phyloP scores from a whole-genome alignment of 1,284 basidiomycete species.

The Apiotrichum mycotoxinovorans region DNA sequence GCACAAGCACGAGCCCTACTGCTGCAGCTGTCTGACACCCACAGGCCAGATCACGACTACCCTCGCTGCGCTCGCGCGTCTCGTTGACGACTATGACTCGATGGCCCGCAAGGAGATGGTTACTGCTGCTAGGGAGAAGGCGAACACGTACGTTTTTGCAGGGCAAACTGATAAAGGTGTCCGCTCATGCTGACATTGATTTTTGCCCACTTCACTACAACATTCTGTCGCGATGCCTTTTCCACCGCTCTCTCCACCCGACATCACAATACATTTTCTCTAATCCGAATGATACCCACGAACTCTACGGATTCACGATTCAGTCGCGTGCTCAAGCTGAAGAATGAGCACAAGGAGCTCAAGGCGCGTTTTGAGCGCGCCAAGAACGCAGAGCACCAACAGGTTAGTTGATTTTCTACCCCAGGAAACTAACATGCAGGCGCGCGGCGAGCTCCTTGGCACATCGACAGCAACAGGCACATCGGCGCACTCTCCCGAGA shows the following conservation, averaged over 20 bases:
- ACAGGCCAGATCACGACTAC: conserved; percentile 92
- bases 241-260: too few relatives aligned
- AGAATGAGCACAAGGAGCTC: conserved; percentile 50
- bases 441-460: conserved; percentile 38
- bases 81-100: conserved; percentile 91
- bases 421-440: conserved; percentile 14
- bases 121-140: conserved; percentile 90
- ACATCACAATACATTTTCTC: too few relatives aligned
- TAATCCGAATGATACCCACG: neutral
- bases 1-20: neutral
- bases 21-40: neutral
- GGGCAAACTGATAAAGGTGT: neutral
- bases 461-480: conserved; percentile 25
- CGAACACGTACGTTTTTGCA: conserved; percentile 68
- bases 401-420: conserved; percentile 25
- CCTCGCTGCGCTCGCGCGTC: conserved; percentile 82
- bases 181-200: neutral
- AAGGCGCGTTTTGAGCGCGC: conserved; percentile 51
- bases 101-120: conserved; percentile 93
- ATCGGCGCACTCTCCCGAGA: conserved; percentile 5
- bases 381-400: conserved; percentile 44
- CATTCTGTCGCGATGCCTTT: neutral
- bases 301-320: neutral
- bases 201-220: neutral
- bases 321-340: conserved; percentile 51